Base-by-base conservation (phyloP, 2,329 filamentous ascomycete genomes). In the Penicillium hordei region DNA sequence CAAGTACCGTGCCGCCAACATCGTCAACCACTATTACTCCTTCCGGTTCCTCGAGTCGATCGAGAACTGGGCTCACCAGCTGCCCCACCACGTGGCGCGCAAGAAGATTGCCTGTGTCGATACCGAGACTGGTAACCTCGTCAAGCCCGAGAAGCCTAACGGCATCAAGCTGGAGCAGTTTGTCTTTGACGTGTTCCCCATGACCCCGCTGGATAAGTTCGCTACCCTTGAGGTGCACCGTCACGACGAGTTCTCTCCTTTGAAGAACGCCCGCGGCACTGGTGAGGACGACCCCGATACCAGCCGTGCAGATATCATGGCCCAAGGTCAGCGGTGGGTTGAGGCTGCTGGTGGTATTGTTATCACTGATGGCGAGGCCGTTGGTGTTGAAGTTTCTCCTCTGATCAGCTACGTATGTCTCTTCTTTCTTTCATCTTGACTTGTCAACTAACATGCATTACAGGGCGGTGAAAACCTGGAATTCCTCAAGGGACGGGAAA, bases 1-100 rank as follows among this genome's bases (percentile, higher is more conserved):
- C 73, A 95, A 93, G 78, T 97, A 96, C 87, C 89, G 94, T 61
- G 93, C 94, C 57, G 94, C 93, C 71, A 99, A 99, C 82, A 99
- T 99, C 68, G 94, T 99, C 79, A 99, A 99, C 83, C 94, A 99
- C 83, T 99, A 97, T 85, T 99, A 99, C 82, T 96, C 91, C 46
- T 93, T 93, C 82, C 81, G 84, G 66, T 97, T 97, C 84, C 84
- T 99, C 48, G 89, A 96, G 76, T 89, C 86, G 63, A 96, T 97
- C 68, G 92, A 94, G 57, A 80, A 86, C 68, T 97, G 91, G 90
- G 87, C 86, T 19, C 83, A 92, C 79, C 86, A 88, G 75, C 85
- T 99, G 52, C 93, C 93, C 17, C 94, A 97, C 76, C 94, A 99
- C 81, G 88, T 99, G 62, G 94, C 94, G 44, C 87, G 89, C 76